A percentile compares a stretch with the other conserved stretches of the same genome.
phyloP scores from a whole-genome alignment of 495 filamentous ascomycete genomes.

The Amphirosellinia nigrospora region DNA sequence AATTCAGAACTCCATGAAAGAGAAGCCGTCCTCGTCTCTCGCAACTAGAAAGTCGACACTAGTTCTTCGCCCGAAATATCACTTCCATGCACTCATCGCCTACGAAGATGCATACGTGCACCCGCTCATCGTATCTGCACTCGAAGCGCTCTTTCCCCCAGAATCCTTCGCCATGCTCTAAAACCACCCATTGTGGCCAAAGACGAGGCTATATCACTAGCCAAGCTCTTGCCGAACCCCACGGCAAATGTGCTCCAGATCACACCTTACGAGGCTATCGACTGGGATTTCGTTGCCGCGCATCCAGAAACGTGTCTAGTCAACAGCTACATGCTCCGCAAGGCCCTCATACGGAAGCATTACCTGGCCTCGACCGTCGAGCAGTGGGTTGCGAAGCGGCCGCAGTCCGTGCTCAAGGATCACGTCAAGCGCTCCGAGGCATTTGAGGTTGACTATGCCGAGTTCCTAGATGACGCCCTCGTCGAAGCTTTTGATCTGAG shows the following conservation, averaged over 20 bases:
- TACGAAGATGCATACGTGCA: slow-evolving; percentile 89
- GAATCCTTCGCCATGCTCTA: slow-evolving; percentile 41
- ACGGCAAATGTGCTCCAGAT: slow-evolving; percentile 74
- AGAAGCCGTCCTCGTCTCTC: slow-evolving; percentile 24
- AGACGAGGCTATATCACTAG: slow-evolving; percentile 41
- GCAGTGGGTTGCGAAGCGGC: slow-evolving; percentile 82
- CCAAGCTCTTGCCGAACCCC: slow-evolving; percentile 39
- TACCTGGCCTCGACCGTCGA: slow-evolving; percentile 81
- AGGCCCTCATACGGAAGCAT: slow-evolving; percentile 97
- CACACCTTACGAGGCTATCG: slow-evolving; percentile 81
- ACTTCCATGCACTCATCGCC: slow-evolving; percentile 77
- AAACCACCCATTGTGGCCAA: slow-evolving; percentile 27
- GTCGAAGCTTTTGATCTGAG: slow-evolving; percentile 86
- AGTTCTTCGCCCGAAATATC: slow-evolving; percentile 36
- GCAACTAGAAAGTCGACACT: slow-evolving; percentile 26
- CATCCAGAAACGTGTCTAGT: slow-evolving; percentile 65
- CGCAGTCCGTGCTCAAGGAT: slow-evolving; percentile 66
- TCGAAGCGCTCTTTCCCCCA: slow-evolving; percentile 65
- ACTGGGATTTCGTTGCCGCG: slow-evolving; percentile 73
- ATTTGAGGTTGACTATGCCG: slow-evolving; percentile 94
- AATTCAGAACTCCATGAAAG: slow-evolving; percentile 25
- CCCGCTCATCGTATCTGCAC: slow-evolving; percentile 74
- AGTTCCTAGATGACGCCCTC: slow-evolving; percentile 93
- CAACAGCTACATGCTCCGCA: slow-evolving; percentile 92
- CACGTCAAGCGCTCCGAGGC: slow-evolving; percentile 77